Evolutionary conservation across 1,139 yeast genomes (phyloP).

Genomic region (Magnusiomyces fungicola): DNA sequence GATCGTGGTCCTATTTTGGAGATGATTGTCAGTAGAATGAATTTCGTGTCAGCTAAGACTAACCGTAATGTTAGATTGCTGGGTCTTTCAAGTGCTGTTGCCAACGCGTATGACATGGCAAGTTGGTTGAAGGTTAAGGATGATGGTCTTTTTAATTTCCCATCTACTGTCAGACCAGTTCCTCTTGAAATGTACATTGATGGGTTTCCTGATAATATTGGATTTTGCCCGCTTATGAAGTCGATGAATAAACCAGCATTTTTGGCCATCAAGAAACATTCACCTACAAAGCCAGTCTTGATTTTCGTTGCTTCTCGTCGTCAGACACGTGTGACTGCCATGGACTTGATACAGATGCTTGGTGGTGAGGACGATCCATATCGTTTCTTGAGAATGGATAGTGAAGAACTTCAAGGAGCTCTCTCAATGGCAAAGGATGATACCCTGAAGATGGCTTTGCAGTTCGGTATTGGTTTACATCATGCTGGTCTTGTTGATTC

Average conservation of each 20-base stretch:
- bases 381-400: slow-evolving; percentile 72
- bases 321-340: slow-evolving; percentile 91
- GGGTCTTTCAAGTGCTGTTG: slow-evolving; percentile 97
- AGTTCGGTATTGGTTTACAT: slow-evolving; percentile 94
- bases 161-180: slow-evolving; percentile 94
- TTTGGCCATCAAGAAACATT: slow-evolving; percentile 91
- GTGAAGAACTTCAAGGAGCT: slow-evolving; percentile 60
- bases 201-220: slow-evolving; percentile 91
- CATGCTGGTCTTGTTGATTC: slow-evolving; percentile 95
- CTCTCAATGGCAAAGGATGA: slow-evolving; percentile 76
- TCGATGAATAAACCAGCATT: slow-evolving; percentile 94
- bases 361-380: slow-evolving; percentile 93
- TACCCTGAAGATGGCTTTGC: slow-evolving; percentile 72
- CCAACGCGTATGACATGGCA: slow-evolving; percentile 97
- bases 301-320: slow-evolving; percentile 96
- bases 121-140: slow-evolving; percentile 91
- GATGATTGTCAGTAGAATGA: slow-evolving; percentile 98
- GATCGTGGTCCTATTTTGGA: slow-evolving; percentile 98
- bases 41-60: slow-evolving; percentile 74
- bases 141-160: slow-evolving; percentile 79
- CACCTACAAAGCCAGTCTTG: slow-evolving; percentile 86
- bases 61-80: slow-evolving; percentile 68
- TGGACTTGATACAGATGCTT: slow-evolving; percentile 86
- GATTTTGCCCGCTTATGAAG: slow-evolving; percentile 85
- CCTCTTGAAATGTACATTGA: slow-evolving; percentile 97